phyloP scores from a whole-genome alignment of 768 basidiomycete species.

The Strobilomyces confusus region DNA sequence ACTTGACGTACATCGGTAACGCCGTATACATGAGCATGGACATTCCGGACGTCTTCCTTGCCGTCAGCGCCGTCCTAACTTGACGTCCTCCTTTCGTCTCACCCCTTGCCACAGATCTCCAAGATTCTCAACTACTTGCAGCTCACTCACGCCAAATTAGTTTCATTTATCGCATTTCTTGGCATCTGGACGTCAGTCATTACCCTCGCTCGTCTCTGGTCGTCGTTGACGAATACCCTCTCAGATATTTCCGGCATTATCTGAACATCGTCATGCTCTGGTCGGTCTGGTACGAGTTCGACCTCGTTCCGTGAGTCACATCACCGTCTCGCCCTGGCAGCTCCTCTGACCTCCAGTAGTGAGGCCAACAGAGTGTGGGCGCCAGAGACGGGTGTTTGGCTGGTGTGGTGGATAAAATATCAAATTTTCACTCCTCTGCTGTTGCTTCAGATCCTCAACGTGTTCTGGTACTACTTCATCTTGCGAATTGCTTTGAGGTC shows the following conservation, averaged over 20 bases:
- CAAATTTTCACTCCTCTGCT: slow-evolving; percentile 76
- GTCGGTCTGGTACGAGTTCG: slow-evolving; percentile 80
- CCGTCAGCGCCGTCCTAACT: slow-evolving; percentile 44
- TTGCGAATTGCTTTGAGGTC: slow-evolving; percentile 71
- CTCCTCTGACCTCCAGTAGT: slow-evolving; percentile 32
- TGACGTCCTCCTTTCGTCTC: neutral
- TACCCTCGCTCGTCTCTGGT: neutral
- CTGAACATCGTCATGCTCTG: slow-evolving; percentile 82
- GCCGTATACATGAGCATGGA: slow-evolving; percentile 97
- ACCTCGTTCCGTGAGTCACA: slow-evolving; percentile 64
- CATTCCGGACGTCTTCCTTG: slow-evolving; percentile 84
- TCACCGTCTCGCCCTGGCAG: neutral
- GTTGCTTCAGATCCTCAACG: slow-evolving; percentile 76
- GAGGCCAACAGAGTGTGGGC: slow-evolving; percentile 54
- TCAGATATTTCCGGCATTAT: slow-evolving; percentile 91
- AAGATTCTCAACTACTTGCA: slow-evolving; percentile 89
- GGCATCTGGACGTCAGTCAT: slow-evolving; percentile 73
- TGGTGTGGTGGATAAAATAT: slow-evolving; percentile 74
- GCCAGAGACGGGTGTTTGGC: slow-evolving; percentile 61
- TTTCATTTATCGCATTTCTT: slow-evolving; percentile 63
- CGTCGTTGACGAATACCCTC: neutral
- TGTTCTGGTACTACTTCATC: slow-evolving; percentile 93
- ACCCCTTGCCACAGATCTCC: slow-evolving; percentile 48
- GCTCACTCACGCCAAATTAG: slow-evolving; percentile 56
- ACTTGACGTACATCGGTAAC: slow-evolving; percentile 84